These are phyloP conservation scores for Aspergillus pseudotamarii DNA, from an alignment of 2,329 filamentous ascomycete genomes.

Conservation along the genomic window DNA sequence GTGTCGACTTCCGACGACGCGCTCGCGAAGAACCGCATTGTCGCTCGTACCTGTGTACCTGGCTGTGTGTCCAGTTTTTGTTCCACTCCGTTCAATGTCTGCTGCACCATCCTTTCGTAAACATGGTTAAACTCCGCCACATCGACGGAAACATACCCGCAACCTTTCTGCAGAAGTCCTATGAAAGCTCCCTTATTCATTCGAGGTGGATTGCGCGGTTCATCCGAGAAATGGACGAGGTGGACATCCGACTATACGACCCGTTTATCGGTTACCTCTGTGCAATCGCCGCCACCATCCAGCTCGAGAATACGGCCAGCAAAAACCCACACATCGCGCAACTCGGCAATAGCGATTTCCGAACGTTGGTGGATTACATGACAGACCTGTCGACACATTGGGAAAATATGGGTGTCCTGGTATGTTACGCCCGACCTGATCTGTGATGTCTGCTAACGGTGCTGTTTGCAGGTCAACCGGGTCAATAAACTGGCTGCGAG, in stretches of 20 bases:
- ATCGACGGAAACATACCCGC: conserved; percentile 26
- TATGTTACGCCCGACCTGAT: conserved; percentile 1
- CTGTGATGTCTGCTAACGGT: background rate
- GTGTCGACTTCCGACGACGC: conserved; percentile 28
- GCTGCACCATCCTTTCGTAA: conserved; percentile 31
- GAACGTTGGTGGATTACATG: conserved; percentile 25
- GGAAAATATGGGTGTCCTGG: conserved; percentile 26
- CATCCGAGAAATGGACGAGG: conserved; percentile 27
- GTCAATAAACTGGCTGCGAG: conserved; percentile 25
- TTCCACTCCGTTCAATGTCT: conserved; percentile 29
- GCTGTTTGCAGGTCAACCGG: conserved; percentile 16
- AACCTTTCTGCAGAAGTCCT: conserved; percentile 32
- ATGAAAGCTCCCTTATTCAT: conserved; percentile 31
- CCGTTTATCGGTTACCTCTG: conserved; percentile 32
- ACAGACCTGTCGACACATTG: conserved; percentile 24
- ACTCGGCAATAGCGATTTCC: conserved; percentile 26
- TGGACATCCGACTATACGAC: conserved; percentile 24
- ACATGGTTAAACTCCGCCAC: conserved; percentile 30
- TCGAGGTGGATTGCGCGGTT: conserved; percentile 31
- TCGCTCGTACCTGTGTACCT: conserved; percentile 27
- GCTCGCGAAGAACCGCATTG: conserved; percentile 26
- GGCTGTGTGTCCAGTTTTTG: conserved; percentile 32
- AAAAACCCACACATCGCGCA: conserved; percentile 29
- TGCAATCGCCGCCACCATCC: conserved; percentile 32
- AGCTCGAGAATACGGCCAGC: conserved; percentile 30